Evolutionary conservation across 2,329 filamentous ascomycete genomes (phyloP).

Genomic region (Fusarium virguliforme): DNA sequence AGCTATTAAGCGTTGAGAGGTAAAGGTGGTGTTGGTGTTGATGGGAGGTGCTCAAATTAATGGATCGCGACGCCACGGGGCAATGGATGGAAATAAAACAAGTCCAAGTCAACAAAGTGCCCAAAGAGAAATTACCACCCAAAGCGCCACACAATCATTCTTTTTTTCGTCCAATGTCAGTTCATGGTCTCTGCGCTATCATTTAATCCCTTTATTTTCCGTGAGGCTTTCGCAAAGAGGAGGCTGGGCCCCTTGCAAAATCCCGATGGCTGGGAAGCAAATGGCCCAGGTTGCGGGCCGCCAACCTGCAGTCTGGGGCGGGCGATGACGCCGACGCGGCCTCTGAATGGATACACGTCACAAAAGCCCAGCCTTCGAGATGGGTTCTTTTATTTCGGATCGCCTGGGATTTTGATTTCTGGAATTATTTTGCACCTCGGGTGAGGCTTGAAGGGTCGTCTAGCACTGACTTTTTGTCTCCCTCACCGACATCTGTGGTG

Average conservation of each 20-base stretch:
- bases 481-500: not conserved
- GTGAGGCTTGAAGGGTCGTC: constrained; percentile 1
- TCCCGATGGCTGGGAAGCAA: constrained; percentile 41
- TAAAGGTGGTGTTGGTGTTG: not conserved
- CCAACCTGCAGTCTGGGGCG: constrained; percentile 22
- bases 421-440: not conserved
- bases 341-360: constrained; percentile 42
- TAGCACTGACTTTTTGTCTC: not conserved
- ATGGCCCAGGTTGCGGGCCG: not conserved
- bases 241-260: constrained; percentile 35
- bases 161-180: constrained; percentile 27
- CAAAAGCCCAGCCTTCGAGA: constrained; percentile 30
- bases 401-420: constrained; percentile 7
- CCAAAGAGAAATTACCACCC: constrained; percentile 10
- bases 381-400: constrained; percentile 19
- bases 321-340: constrained; percentile 26
- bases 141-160: constrained; percentile 11
- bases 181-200: not conserved
- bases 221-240: constrained; percentile 35
- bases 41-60: constrained; percentile 10
- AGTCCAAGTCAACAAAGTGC: constrained; percentile 12
- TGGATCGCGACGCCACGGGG: not conserved
- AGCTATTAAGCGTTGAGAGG: constrained; percentile 3
- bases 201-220: constrained; percentile 7
- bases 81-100: constrained; percentile 15